Evolutionary conservation across 768 basidiomycete species (phyloP).

Genomic region (Boletales sp.): DNA sequence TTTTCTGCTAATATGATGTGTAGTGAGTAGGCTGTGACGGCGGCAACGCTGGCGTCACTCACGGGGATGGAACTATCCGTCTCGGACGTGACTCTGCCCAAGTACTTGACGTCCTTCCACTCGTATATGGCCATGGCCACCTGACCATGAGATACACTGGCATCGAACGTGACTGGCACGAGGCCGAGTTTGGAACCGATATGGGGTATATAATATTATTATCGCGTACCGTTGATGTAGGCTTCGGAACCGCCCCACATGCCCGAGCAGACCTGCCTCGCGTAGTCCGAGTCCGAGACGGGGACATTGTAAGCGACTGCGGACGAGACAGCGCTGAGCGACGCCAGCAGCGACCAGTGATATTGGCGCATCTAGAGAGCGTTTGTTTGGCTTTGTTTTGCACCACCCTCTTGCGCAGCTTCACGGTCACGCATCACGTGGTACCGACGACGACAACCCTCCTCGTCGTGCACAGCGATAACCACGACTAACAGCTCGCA

Average conservation of each 20-base stretch:
- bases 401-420: slow-evolving; percentile 9
- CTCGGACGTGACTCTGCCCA: slow-evolving; percentile 66
- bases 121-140: slow-evolving; percentile 95
- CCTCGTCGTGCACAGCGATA: slow-evolving; percentile 2
- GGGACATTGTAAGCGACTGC: slow-evolving; percentile 56
- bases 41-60: slow-evolving; percentile 31
- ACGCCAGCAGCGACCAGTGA: slow-evolving; percentile 15
- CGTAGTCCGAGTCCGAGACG: slow-evolving; percentile 73
- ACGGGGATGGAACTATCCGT: slow-evolving; percentile 61
- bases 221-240: slow-evolving; percentile 73
- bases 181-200: slow-evolving; percentile 15
- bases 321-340: slow-evolving; percentile 32
- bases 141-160: slow-evolving; percentile 69
- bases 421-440: slow-evolving; percentile 23
- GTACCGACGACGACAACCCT: slow-evolving; percentile 1
- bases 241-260: slow-evolving; percentile 85
- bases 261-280: slow-evolving; percentile 90
- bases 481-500: neutral
- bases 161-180: slow-evolving; percentile 69
- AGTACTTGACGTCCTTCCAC: slow-evolving; percentile 82
- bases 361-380: slow-evolving; percentile 18
- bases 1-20: slow-evolving; percentile 60
- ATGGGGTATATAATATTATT: neutral
- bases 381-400: slow-evolving; percentile 29
- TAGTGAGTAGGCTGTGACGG: slow-evolving; percentile 14